Evolutionary conservation across 495 filamentous ascomycete genomes (phyloP), one percentile per base, ranked within the genome.

Genomic region (Aspergillus haitiensis): DNA sequence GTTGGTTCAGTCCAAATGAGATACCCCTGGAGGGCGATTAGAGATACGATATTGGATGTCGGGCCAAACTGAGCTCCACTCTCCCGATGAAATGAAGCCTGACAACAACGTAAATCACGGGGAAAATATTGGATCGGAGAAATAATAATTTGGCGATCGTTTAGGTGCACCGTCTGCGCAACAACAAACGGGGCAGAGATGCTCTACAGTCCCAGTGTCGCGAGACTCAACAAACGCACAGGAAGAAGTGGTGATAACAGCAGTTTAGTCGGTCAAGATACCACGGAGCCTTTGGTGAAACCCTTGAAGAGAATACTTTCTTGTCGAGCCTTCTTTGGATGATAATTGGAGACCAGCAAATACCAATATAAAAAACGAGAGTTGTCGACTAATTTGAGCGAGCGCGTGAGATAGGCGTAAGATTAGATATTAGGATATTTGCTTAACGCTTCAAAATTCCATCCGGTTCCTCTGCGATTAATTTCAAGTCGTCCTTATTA

Each of bases 401-500:
- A 68, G 58, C 15, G 62, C 45, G 59, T 58, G 48, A 5, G 47
- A 58, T 56, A 59, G 53, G 52, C 61, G 56, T 56, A 35, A 44
- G 50, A 64, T 65, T 62, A 64, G 55, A 66, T 58, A 64, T 63
- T 64, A 63, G 54, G 55, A 55, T 62, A 48, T 49, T 47, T 49
- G n/a, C 48, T 56, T 47, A 55, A 55, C n/a, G 37, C 53, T 59
- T 40, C 36, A 56, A 48, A 44, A 48, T 34, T 61, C 39, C 53
- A 50, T 60, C 21, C 45, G 31, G 40, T 55, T 59, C 4, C 32
- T 21, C 13, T 45, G 7, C 33, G 35, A 59, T 55, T 58, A 48
- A 32, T 16, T 61, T 47, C 21, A 44, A 31, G 39, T 47, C 21
- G 46, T 61, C 6, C 55, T 61, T 65, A 16, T 66, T 35, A 60